These are phyloP conservation scores for Penicillium concentricum DNA, from an alignment of 2,329 filamentous ascomycete genomes.

Conservation along the genomic window DNA sequence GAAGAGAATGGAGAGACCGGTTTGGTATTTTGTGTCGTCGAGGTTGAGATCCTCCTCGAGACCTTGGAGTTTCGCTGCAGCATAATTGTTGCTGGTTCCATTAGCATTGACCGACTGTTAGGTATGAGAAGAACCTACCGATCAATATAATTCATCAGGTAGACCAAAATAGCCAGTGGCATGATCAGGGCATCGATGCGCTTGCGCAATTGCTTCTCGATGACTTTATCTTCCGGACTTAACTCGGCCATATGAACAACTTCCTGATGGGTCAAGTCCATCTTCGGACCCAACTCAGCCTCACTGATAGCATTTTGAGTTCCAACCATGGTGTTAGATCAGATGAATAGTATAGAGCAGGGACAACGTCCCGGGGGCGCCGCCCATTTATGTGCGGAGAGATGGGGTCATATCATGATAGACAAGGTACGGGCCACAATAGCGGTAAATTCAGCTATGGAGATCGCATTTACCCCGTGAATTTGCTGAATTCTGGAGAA, in stretches of 20 bases:
- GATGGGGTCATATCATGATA: background rate
- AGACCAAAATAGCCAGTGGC: slow-evolving; percentile 42
- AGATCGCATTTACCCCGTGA: slow-evolving; percentile 11
- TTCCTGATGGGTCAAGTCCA: slow-evolving; percentile 21
- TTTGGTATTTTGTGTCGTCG: slow-evolving; percentile 39
- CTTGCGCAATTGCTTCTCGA: slow-evolving; percentile 38
- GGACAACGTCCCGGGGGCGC: background rate
- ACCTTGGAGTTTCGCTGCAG: slow-evolving; percentile 46
- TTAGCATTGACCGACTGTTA: background rate
- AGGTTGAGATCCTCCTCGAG: slow-evolving; percentile 40
- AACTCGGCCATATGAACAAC: slow-evolving; percentile 18
- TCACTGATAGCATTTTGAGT: slow-evolving; percentile 15
- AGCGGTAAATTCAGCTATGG: background rate
- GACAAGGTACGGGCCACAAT: background rate
- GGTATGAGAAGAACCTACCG: slow-evolving; percentile 25
- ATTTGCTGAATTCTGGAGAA: background rate
- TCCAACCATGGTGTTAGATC: slow-evolving; percentile 6
- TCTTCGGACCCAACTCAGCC: slow-evolving; percentile 20
- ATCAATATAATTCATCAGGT: slow-evolving; percentile 46
- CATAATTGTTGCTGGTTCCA: slow-evolving; percentile 46
- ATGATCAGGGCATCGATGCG: slow-evolving; percentile 41
- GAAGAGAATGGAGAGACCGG: slow-evolving; percentile 45
- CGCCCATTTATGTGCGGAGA: slow-evolving; percentile 5
- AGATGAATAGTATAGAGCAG: background rate
- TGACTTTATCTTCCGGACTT: slow-evolving; percentile 32